Base-by-base conservation (phyloP, 225 moss, liverwort and hornwort species). In the Lunularia cruciata region DNA sequence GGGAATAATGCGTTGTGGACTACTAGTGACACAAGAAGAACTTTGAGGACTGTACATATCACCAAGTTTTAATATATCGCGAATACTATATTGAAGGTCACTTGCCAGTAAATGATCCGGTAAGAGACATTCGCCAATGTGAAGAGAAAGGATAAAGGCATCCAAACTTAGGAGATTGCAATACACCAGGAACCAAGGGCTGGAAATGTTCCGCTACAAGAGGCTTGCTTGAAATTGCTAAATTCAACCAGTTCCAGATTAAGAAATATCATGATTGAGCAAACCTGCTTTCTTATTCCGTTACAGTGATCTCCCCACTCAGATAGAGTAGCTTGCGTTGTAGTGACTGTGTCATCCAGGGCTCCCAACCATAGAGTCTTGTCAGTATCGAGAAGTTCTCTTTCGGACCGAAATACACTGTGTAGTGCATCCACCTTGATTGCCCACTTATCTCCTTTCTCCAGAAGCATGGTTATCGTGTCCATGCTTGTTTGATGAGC, bases 371-470 rank as follows among this genome's bases (percentile, higher is more conserved):
- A 86, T 26, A 35, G 66, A 25, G 69, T 65, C 40, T 78, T 83
- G 14, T 86, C 86, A 22, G 73, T 76, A 52, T 67, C 68, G 43
- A 47, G 57, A 18, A 73, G 60, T 42, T 76, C 83, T 64, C 78
- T 70, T 6, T 83, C 86, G 33, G 51, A 70, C 6, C 32, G 48
- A 42, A 86, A 65, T 28, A 71, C 61, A 0, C 59, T 62, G 47
- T 83, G 86, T 32, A 86, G 65, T 40, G 71, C 75, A 45, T 80
- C 73, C 57, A 80, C 78, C 72, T 63, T 80, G 19, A 58, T 57
- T 39, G 77, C 83, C 83, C 86, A 83, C 46, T 86, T 80, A 36
- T 83, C 83, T 57, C 77, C 86, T 64, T 78, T 78, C 13, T 75
- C 63, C 31, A 81, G 66, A 40, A 86, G 71, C 31, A 75, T 72